A percentile compares a stretch with the other conserved stretches of the same genome.
Evolutionary conservation across 768 basidiomycete genomes (phyloP).

Genomic region (Megacollybia marginata): DNA sequence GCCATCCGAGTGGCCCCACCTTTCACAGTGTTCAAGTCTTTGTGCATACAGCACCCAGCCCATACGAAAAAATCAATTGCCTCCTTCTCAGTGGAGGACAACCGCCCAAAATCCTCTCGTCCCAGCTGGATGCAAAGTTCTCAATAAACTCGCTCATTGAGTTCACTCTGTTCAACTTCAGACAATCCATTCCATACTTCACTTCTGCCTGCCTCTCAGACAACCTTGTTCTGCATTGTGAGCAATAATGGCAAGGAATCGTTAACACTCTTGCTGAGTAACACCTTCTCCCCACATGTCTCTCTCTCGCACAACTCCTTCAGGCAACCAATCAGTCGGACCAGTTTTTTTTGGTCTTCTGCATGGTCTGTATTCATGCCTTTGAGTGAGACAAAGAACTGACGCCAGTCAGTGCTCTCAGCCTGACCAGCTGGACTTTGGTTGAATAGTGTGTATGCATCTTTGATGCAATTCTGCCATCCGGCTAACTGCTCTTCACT

Average conservation of each 20-base stretch:
- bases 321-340: slow-evolving; percentile 3
- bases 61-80: slow-evolving; percentile 13
- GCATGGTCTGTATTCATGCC: slow-evolving; percentile 16
- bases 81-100: slow-evolving; percentile 8
- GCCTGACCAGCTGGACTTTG: slow-evolving; percentile 2
- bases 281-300: background rate
- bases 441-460: slow-evolving; percentile 10
- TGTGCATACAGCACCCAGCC: slow-evolving; percentile 20
- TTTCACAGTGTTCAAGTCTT: slow-evolving; percentile 21
- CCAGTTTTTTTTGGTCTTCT: slow-evolving; percentile 16
- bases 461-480: slow-evolving; percentile 6
- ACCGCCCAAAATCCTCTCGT: slow-evolving; percentile 5
- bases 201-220: slow-evolving; percentile 4
- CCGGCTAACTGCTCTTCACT: slow-evolving; percentile 16
- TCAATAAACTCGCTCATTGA: slow-evolving; percentile 1
- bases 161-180: background rate
- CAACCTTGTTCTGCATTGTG: background rate
- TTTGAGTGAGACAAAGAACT: slow-evolving; percentile 8
- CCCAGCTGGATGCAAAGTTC: slow-evolving; percentile 8
- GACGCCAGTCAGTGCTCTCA: background rate
- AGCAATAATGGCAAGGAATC: slow-evolving; percentile 2
- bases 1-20: slow-evolving; percentile 13
- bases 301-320: background rate
- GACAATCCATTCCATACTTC: slow-evolving; percentile 7
- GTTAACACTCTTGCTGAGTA: background rate